A percentile compares a stretch with the other conserved stretches of the same genome.
Evolutionary conservation across 228 moss, liverwort and hornwort genomes (phyloP).

Genomic region (Sphagnum magellanicum): DNA sequence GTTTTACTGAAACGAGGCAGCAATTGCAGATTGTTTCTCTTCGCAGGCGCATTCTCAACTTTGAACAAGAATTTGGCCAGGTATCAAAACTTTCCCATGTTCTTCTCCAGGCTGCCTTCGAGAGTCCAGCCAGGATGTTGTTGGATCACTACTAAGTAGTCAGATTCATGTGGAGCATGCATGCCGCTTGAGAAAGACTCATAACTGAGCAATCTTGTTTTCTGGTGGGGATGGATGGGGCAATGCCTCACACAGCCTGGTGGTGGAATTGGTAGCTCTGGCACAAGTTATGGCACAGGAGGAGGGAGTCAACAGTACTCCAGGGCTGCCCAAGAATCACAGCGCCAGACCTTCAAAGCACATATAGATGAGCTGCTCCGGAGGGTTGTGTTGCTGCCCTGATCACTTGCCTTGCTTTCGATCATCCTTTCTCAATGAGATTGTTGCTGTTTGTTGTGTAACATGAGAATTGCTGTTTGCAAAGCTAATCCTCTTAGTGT

Average conservation of each 20-base stretch:
- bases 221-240: slow-evolving; percentile 62
- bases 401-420: not conserved
- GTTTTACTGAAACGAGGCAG: not conserved
- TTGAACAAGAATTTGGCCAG: slow-evolving; percentile 58
- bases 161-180: not conserved
- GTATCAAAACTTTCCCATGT: slow-evolving; percentile 36
- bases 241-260: slow-evolving; percentile 56
- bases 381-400: slow-evolving; percentile 14
- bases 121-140: too few species aligned
- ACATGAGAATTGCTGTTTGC: not conserved
- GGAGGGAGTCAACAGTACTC: slow-evolving; percentile 9
- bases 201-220: not conserved
- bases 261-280: slow-evolving; percentile 36
- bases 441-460: not conserved
- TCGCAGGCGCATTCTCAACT: slow-evolving; percentile 55
- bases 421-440: not conserved
- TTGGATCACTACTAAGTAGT: too few species aligned
- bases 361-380: slow-evolving; percentile 53
- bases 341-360: slow-evolving; percentile 36
- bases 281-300: slow-evolving; percentile 36
- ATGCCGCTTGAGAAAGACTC: not conserved
- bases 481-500: slow-evolving; percentile 3
- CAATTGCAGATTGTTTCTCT: slow-evolving; percentile 71
- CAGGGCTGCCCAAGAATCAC: slow-evolving; percentile 34
- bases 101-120: not conserved